A percentile compares a stretch with the other conserved stretches of the same genome.
These are phyloP conservation scores for Papiliotrema fonsecae DNA, from an alignment of 1,284 basidiomycete genomes.

Conservation along the genomic window DNA sequence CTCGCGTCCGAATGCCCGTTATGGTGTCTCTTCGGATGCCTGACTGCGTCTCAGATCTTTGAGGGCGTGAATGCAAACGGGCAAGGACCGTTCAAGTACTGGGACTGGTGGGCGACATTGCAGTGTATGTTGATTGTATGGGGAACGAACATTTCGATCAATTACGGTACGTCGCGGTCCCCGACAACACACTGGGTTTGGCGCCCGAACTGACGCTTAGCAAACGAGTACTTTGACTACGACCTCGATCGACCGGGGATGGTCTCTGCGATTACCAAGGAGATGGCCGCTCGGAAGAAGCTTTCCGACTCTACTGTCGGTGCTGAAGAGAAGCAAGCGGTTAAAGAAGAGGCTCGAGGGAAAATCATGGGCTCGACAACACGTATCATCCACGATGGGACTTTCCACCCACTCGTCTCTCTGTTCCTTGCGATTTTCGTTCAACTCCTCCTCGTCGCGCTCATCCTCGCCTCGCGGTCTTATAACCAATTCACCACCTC, in stretches of 20 bases:
- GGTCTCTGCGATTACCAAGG: conserved; percentile 15
- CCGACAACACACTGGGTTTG: too few relatives aligned
- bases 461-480: conserved; percentile 5
- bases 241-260: conserved; percentile 20
- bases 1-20: conserved; percentile 21
- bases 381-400: conserved; percentile 27
- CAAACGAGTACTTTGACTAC: conserved; percentile 28
- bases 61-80: not conserved
- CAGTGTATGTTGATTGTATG: conserved; percentile 22
- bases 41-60: conserved; percentile 19
- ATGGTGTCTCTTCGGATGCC: conserved; percentile 20
- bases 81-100: not conserved
- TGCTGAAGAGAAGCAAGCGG: not conserved
- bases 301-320: not conserved
- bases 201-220: not conserved
- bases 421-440: conserved; percentile 12
- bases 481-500: not conserved
- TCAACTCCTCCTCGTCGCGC: conserved; percentile 3
- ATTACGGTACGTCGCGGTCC: conserved; percentile 12
- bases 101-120: conserved; percentile 15
- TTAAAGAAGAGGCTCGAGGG: conserved; percentile 4
- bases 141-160: conserved; percentile 28
- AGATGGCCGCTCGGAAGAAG: conserved; percentile 10
- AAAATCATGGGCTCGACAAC: conserved; percentile 23
- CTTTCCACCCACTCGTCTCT: conserved; percentile 18